Conservation (phyloP, 2,329 filamentous ascomycete species). For the Colletotrichum sansevieriae region DNA sequence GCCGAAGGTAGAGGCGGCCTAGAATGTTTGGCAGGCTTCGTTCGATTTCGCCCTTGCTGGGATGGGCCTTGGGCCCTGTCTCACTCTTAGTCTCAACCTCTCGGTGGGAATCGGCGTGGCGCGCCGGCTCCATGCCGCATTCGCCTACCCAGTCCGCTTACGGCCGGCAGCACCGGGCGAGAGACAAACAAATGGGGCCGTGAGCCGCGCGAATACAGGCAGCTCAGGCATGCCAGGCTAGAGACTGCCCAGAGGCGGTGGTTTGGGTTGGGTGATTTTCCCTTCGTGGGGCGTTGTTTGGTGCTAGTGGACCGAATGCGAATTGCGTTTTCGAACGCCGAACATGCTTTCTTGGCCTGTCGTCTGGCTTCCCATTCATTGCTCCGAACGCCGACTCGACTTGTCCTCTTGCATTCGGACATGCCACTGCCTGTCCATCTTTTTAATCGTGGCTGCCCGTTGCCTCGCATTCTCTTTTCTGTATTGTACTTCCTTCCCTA, state of each 20-base stretch:
- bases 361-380: constrained; percentile 4
- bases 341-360: constrained; percentile 28
- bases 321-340: constrained; percentile 33
- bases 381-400: constrained; percentile 35
- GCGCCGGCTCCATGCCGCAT: constrained; percentile 32
- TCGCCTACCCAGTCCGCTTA: constrained; percentile 34
- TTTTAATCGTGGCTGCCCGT: constrained; percentile 5
- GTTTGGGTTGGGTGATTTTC: constrained; percentile 9
- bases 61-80: constrained; percentile 9
- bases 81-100: constrained; percentile 2
- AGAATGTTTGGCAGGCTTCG: neutral
- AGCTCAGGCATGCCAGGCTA: neutral
- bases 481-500: neutral
- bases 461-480: neutral
- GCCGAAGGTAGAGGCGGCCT: neutral
- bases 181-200: constrained; percentile 26
- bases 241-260: constrained; percentile 1
- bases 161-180: constrained; percentile 37
- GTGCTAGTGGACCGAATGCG: constrained; percentile 22
- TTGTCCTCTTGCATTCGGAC: constrained; percentile 15
- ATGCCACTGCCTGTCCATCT: neutral
- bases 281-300: neutral
- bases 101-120: constrained; percentile 17
- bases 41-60: constrained; percentile 12
- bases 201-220: neutral